Percentiles rank a stretch among this genome's conserved stretches.
Conservation (phyloP, 768 basidiomycete species). For the Tulasnella sp. region DNA sequence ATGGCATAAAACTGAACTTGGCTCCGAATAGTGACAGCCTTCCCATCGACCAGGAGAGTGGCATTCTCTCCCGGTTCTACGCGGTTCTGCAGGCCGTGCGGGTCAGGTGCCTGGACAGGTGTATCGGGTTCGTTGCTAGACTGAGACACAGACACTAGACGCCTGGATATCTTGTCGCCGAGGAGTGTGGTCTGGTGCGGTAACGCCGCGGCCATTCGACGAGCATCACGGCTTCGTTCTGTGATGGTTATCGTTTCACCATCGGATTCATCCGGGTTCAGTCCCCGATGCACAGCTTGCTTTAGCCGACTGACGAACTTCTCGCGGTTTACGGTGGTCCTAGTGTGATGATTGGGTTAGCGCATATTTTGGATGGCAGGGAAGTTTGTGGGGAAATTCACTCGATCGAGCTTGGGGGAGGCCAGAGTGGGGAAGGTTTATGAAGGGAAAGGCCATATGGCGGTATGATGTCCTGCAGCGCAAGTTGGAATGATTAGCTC, state of each 20-base stretch:
- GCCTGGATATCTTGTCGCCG: constrained; percentile 9
- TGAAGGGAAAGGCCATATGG: constrained; percentile 64
- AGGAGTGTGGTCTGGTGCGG: not conserved
- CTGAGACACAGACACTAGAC: not conserved
- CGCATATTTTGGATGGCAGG: constrained; percentile 34
- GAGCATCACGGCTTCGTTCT: not conserved
- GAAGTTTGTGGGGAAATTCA: constrained; percentile 31
- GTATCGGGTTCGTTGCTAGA: not conserved
- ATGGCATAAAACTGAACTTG: constrained; percentile 86
- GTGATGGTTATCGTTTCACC: constrained; percentile 16
- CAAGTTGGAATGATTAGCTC: not conserved
- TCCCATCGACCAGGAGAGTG: constrained; percentile 36
- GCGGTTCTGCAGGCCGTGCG: not conserved
- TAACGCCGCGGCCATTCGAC: constrained; percentile 2
- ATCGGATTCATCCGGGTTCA: constrained; percentile 18
- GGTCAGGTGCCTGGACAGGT: not conserved
- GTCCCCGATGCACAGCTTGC: constrained; percentile 20
- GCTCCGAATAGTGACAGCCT: constrained; percentile 42
- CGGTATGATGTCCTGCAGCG: constrained; percentile 69
- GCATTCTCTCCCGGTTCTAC: constrained; percentile 23
- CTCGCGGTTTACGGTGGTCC: constrained; percentile 43
- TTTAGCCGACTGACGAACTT: constrained; percentile 16
- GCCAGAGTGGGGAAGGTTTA: constrained; percentile 65
- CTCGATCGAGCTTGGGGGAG: constrained; percentile 41
- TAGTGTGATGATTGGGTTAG: constrained; percentile 42